Percentiles rank a stretch among this genome's conserved stretches.
phyloP scores from a whole-genome alignment of 345 rosid species.

The Hibiscus tridactylites region DNA sequence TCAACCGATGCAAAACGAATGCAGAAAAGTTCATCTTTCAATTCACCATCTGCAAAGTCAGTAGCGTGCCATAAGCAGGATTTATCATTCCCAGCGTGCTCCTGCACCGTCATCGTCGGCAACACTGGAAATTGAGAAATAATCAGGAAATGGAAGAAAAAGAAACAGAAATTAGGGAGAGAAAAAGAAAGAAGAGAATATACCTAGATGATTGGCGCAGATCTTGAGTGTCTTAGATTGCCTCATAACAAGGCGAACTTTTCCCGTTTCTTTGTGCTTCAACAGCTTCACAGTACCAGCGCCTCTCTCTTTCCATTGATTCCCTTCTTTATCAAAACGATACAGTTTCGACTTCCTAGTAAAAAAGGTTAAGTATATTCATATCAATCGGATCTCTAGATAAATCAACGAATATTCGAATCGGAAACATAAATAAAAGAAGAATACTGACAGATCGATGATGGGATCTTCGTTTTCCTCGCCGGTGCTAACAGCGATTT shows the following conservation, averaged over 20 bases:
- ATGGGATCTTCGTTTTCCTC: conserved; percentile 81
- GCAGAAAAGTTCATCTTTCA: conserved; percentile 72
- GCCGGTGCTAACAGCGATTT: conserved; percentile 75
- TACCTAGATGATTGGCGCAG: conserved; percentile 93
- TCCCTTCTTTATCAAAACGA: conserved; percentile 77
- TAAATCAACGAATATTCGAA: conserved; percentile 1
- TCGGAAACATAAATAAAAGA: background rate
- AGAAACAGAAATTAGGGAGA: background rate
- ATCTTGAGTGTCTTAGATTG: conserved; percentile 95
- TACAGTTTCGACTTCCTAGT: conserved; percentile 82
- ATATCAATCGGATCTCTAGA: background rate
- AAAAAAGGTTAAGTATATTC: background rate
- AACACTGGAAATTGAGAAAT: conserved; percentile 28
- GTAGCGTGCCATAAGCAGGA: conserved; percentile 68
- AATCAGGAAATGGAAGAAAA: background rate
- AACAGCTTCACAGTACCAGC: conserved; percentile 83
- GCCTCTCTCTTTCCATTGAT: conserved; percentile 25
- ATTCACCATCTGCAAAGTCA: conserved; percentile 57
- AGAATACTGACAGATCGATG: conserved; percentile 58
- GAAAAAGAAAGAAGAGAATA: conserved; percentile 12
- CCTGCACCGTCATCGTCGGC: conserved; percentile 48
- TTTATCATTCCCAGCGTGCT: conserved; percentile 63
- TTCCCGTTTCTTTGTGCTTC: conserved; percentile 70
- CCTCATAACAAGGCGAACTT: conserved; percentile 85
- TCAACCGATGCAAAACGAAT: conserved; percentile 60